Base-by-base conservation (phyloP, 768 basidiomycete species). In the Agrocybe pediades region DNA sequence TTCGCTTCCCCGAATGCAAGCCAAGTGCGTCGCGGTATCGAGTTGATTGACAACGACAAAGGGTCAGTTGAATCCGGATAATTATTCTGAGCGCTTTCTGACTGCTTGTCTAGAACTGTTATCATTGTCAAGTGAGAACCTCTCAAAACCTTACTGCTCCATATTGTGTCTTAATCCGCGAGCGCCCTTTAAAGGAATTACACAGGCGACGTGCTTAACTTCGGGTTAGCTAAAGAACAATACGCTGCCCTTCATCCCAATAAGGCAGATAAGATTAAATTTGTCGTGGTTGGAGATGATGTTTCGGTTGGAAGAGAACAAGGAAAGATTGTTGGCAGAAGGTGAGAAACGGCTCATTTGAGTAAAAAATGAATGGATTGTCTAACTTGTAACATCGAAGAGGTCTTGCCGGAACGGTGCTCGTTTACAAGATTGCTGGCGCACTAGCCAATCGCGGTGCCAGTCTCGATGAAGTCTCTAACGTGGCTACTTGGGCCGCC, bases 401-500 rank as follows among this genome's bases (percentile, higher is more conserved):
- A 63, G 92, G 92, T 39, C 80, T 92, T 9, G 90, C 90, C 0
- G 90, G 90, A 1, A 88, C 88, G 4, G 83, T 88, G 4, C 72
- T 93, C 19, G 90, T 94, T 1, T 95, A 95, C 78, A 96, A 96
- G 72, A 87, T 95, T 50, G 89, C 92, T 9, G 93, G 93, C 40
- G 92, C 92, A 3, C 74, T 93, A 16, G 88, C 93, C 0, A 68
- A 82, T 21, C 72, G 77, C 15, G 91, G 90, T 5, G 87, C 77
- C 16, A 71, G 71, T 49, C 82, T 95, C 25, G 79, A 89, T 36
- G 79, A 87, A 45, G 88, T 95, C 6, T 80, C 87, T 64, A 64
- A 71, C 41, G 65, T 85, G 15, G 89, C 91, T 0, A 75, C 87
- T 60, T 86, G 83, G 71, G 75, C 84, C 20, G 76, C 90, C 0